These are phyloP conservation scores for Eucalyptus globulus DNA, from an alignment of 345 rosid species.

Conservation along the genomic window DNA sequence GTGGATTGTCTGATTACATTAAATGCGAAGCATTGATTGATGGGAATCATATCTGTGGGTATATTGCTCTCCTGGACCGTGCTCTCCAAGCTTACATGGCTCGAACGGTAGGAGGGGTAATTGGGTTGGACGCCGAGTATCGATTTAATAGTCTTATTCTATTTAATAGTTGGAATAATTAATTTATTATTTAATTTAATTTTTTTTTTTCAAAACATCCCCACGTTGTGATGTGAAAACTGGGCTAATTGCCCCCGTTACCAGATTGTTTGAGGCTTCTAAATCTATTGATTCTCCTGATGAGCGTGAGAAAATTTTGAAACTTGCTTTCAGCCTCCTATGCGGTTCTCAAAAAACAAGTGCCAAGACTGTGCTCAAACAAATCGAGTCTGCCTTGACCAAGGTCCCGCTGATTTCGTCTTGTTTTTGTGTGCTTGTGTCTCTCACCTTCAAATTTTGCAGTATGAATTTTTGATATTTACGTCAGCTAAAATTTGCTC, in stretches of 20 bases:
- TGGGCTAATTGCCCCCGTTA: constrained; percentile 53
- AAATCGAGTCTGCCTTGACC: constrained; percentile 27
- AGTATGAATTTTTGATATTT: constrained; percentile 9
- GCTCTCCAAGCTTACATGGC: constrained; percentile 83
- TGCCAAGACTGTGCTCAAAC: constrained; percentile 35
- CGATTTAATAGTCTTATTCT: background rate
- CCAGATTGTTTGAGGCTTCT: constrained; percentile 35
- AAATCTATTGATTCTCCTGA: constrained; percentile 33
- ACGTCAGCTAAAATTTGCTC: constrained; percentile 38
- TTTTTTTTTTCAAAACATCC: background rate
- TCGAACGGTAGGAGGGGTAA: constrained; percentile 74
- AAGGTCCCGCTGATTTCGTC: constrained; percentile 30
- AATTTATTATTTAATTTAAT: too few species aligned
- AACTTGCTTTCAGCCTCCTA: constrained; percentile 41
- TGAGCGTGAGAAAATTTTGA: constrained; percentile 13
- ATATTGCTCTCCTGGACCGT: constrained; percentile 72
- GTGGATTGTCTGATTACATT: constrained; percentile 53
- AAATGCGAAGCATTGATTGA: constrained; percentile 51
- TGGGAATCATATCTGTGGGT: constrained; percentile 49
- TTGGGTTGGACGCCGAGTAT: constrained; percentile 80
- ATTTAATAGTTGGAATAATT: too few species aligned
- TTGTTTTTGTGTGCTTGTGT: background rate
- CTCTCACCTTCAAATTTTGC: background rate
- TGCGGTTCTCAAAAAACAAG: constrained; percentile 38
- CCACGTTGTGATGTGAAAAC: constrained; percentile 69